Conservation (phyloP, 2,329 filamentous ascomycete genomes). For the Podosphaera xanthii region DNA sequence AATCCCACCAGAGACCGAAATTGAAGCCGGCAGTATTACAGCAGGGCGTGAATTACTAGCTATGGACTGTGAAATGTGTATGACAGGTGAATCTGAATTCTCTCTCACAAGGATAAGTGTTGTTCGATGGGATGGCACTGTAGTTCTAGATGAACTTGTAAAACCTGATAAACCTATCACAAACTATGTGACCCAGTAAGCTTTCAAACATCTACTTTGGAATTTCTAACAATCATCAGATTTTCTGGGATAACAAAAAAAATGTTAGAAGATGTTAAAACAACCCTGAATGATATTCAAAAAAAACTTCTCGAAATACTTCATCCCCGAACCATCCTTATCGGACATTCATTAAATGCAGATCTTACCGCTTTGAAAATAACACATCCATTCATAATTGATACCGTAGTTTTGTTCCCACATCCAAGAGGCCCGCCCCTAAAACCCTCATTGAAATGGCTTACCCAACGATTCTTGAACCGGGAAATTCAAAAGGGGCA, state of each 20-base stretch:
- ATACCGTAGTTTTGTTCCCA: conserved; percentile 75
- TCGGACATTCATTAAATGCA: conserved; percentile 65
- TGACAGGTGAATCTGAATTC: conserved; percentile 56
- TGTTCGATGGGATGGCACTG: conserved; percentile 61
- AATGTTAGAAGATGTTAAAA: conserved; percentile 65
- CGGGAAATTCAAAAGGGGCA: conserved; percentile 69
- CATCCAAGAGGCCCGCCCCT: conserved; percentile 75
- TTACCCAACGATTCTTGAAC: conserved; percentile 64
- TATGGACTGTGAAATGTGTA: conserved; percentile 94
- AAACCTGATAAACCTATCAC: conserved; percentile 73
- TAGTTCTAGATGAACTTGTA: conserved; percentile 74
- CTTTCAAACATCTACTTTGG: neutral
- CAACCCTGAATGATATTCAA: conserved; percentile 66
- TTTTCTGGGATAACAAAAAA: conserved; percentile 81
- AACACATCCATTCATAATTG: conserved; percentile 79
- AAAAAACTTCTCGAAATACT: conserved; percentile 49
- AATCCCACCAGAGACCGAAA: conserved; percentile 40
- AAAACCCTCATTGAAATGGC: conserved; percentile 77
- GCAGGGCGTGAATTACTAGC: conserved; percentile 59
- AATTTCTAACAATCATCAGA: conserved; percentile 13
- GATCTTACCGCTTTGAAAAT: conserved; percentile 68
- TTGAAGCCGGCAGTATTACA: conserved; percentile 63
- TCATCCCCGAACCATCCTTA: conserved; percentile 46
- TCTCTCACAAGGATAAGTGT: conserved; percentile 78
- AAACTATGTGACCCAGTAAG: conserved; percentile 62